A percentile compares a stretch with the other conserved stretches of the same genome.
These are phyloP conservation scores for Immersiella caudata DNA, from an alignment of 495 filamentous ascomycete genomes.

Conservation along the genomic window DNA sequence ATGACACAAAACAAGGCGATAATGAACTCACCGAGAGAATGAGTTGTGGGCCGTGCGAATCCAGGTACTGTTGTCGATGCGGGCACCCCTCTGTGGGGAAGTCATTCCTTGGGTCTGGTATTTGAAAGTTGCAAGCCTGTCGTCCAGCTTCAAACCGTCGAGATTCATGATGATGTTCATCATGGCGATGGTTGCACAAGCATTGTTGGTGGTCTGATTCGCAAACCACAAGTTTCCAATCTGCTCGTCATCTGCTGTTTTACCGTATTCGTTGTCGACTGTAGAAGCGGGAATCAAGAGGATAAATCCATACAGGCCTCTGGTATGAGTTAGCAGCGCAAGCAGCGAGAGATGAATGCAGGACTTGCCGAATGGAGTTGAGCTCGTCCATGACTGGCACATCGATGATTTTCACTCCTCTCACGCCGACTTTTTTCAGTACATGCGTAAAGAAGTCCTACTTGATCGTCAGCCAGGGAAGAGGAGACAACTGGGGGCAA, in stretches of 20 bases:
- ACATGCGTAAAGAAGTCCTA: constrained; percentile 85
- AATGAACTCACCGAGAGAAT: constrained; percentile 66
- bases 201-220: constrained; percentile 84
- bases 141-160: constrained; percentile 60
- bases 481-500: background rate
- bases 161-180: constrained; percentile 92
- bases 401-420: constrained; percentile 74
- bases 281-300: constrained; percentile 66
- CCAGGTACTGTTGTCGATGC: constrained; percentile 72
- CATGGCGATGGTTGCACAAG: constrained; percentile 86
- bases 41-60: constrained; percentile 85
- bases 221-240: constrained; percentile 89
- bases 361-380: constrained; percentile 61
- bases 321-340: constrained; percentile 30
- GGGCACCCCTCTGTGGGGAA: constrained; percentile 73
- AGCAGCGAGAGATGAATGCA: background rate
- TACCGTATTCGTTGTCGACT: constrained; percentile 59
- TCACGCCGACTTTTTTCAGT: constrained; percentile 74
- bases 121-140: constrained; percentile 69
- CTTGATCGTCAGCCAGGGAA: constrained; percentile 17
- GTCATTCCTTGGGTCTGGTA: constrained; percentile 66
- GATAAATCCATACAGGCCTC: constrained; percentile 77
- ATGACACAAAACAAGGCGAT: background rate
- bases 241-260: constrained; percentile 32
- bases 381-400: constrained; percentile 72